Percentiles rank a stretch among this genome's conserved stretches.
Evolutionary conservation across 768 basidiomycete species (phyloP).

Genomic region (Hortiboletus campestris): DNA sequence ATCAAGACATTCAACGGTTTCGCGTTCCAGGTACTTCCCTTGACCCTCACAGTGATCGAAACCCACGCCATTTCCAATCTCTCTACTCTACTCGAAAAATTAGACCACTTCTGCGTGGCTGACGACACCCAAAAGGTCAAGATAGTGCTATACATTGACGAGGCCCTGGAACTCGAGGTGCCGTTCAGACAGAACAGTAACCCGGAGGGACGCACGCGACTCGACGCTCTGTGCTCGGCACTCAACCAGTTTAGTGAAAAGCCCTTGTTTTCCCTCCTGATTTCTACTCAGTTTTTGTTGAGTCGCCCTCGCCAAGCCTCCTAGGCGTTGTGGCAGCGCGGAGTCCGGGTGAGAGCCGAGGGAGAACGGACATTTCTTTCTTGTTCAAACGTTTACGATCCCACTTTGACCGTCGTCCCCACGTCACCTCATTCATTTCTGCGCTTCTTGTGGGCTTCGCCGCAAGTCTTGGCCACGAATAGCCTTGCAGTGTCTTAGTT

Average conservation of each 20-base stretch:
- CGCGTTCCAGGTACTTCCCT: too few species aligned
- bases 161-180: neutral
- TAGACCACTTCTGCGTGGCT: neutral
- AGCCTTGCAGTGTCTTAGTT: neutral
- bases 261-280: neutral
- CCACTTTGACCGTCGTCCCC: neutral
- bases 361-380: neutral
- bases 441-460: neutral
- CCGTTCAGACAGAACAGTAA: neutral
- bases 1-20: too few species aligned
- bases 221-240: neutral
- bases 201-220: neutral
- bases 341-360: too few species aligned
- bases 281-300: neutral
- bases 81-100: neutral
- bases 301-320: too few species aligned
- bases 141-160: neutral
- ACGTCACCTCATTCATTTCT: neutral
- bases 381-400: neutral
- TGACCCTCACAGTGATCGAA: too few species aligned
- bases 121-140: neutral
- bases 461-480: neutral
- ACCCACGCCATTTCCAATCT: too few species aligned
- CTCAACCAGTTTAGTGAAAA: neutral
- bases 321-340: too few species aligned